Evolutionary conservation across 768 basidiomycete genomes (phyloP).

Genomic region (Agaricus blazei): DNA sequence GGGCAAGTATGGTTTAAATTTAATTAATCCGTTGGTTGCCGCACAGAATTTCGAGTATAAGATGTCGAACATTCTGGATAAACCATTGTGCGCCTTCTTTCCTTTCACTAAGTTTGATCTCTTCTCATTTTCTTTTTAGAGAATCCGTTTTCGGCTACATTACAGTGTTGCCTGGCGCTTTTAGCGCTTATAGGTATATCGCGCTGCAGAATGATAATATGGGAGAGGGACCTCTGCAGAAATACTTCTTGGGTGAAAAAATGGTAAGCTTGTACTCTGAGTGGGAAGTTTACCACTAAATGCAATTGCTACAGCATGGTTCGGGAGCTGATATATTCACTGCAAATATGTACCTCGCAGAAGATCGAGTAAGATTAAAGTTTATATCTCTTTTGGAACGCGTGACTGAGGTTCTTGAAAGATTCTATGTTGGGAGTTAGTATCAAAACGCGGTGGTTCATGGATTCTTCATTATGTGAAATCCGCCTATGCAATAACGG

Average conservation of each 20-base stretch:
- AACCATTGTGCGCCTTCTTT: constrained; percentile 53
- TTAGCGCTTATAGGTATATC: constrained; percentile 88
- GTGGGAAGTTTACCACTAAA: not conserved
- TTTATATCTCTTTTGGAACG: not conserved
- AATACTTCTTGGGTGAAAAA: constrained; percentile 97
- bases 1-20: constrained; percentile 72
- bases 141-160: constrained; percentile 93
- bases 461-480: constrained; percentile 98
- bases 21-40: constrained; percentile 68
- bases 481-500: constrained; percentile 86
- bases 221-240: constrained; percentile 87
- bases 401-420: constrained; percentile 20
- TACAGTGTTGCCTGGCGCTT: constrained; percentile 88
- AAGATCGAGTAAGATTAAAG: constrained; percentile 56
- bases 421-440: constrained; percentile 97
- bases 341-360: constrained; percentile 94
- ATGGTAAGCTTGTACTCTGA: constrained; percentile 44
- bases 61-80: constrained; percentile 91
- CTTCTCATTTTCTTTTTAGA: constrained; percentile 19
- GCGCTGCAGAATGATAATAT: constrained; percentile 80
- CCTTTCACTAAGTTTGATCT: not conserved
- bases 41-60: constrained; percentile 96
- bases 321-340: constrained; percentile 89
- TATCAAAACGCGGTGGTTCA: constrained; percentile 84
- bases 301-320: constrained; percentile 48